Evolutionary conservation across 805 yeast species (phyloP), one percentile per base, ranked within the genome.

Genomic region (Ogataea paradorogensis): DNA sequence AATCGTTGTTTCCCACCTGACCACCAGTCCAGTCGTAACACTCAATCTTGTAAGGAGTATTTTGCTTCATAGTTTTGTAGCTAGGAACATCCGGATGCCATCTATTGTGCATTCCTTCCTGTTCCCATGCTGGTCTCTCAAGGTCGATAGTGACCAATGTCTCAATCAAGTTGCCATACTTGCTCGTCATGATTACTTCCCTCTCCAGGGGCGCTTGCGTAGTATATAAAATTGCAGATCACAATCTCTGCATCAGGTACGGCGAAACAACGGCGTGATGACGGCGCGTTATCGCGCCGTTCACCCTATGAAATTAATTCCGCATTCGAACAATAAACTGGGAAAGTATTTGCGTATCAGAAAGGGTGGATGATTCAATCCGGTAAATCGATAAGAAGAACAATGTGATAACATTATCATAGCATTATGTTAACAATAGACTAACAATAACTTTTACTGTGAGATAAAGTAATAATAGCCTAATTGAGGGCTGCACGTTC

Each of bases 11-110:
- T 9, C 59, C 59, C 35, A 73, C 62, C 53, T 73, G 78, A 38
- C 73, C 73, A 9, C 78, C 78, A 7, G 78, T 73, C 78, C 78
- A 73, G 46, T 73, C 78, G 33, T 73, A 61, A 46, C 78, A 73
- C 47, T 73, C 78, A 27, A 72, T 58, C 42, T 70, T 71, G 47
- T 69, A 70, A 5, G 70, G 58, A 44, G 68, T 70, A n/a, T 69
- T 67, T 15, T 61, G 75, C 36, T 59, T 50, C 30, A 73, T 65
- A 9, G 62, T 60, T 27, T 54, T 66, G 24, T 66, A 54, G 39
- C 58, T 53, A 30, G 78, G 78, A 24, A 73, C 58, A 36, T 72
- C 76, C 8, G 78, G 78, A 50, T 73, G 78, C 78, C 78, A 73
- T 51, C 78, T 59, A 53, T 73, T 73, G 58, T 73, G 78, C 31